Evolutionary conservation across 352 stramenopile genomes (phyloP), one percentile per base, ranked within the genome.

Genomic region (Phytophthora idaei): DNA sequence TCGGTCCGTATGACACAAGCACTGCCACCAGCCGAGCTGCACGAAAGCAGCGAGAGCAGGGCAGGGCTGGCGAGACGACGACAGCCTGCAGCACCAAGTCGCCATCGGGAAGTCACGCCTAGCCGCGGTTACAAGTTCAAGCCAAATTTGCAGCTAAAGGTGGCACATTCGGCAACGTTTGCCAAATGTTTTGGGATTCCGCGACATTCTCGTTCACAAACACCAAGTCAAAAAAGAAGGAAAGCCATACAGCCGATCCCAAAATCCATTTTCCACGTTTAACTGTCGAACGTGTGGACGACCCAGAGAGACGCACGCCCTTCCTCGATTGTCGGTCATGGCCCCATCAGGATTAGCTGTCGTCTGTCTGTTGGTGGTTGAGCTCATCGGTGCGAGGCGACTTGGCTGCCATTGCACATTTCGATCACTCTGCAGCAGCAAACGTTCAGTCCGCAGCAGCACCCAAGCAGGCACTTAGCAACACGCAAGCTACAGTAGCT

Each of bases 321-420:
- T 59, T 58, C 39, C 49, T 66, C 58, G 14, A 61, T 67, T 53
- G 60, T 46, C 61, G 34, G 55, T 63, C 54, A 64, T n/a, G 17
- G 17, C 29, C 42, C 61, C 64, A 66, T 71, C 56, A 66, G 50
- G 41, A 45, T 48, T 50, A 55, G 58, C 39, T 63, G 51, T 71
- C 45, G 64, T 67, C 29, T 61, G 64, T 67, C 49, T 48, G 51
- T 58, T n/a, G n/a, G n/a, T 50, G 37, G 36, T 27, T 25, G 10
- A 61, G 50, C 50, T 55, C 39, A 50, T 55, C 21, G 36, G 36
- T n/a, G 59, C 17, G 36, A 48, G 27, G 46, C 14, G 8, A 55
- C 51, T 54, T 67, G 64, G 34, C 15, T 62, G 65, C 27, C 65
- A 73, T 73, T 73, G 56, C 65, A 61, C 59, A 73, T 68, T 73